A percentile compares a stretch with the other conserved stretches of the same genome.
Conservation (phyloP, 768 basidiomycete genomes). For the Clavaria fumosa region DNA sequence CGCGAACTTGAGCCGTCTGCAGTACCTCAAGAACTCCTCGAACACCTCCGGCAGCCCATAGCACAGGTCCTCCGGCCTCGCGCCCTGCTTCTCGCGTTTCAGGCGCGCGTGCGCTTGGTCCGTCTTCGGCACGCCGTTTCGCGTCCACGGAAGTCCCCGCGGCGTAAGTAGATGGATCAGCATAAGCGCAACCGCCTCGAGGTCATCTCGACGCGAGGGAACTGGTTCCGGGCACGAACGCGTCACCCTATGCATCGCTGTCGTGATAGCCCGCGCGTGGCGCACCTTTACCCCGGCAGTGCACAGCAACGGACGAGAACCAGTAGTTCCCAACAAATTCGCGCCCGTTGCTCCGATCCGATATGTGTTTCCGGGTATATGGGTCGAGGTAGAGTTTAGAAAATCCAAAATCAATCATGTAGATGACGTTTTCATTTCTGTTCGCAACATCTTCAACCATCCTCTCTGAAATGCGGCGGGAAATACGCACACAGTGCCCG, state of each 20-base stretch:
- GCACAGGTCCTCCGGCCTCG: conserved; percentile 52
- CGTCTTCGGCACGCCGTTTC: conserved; percentile 66
- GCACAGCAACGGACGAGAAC: conserved; percentile 65
- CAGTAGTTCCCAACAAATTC: conserved; percentile 79
- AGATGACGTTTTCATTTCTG: conserved; percentile 44
- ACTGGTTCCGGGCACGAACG: conserved; percentile 41
- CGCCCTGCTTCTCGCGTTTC: conserved; percentile 46
- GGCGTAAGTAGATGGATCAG: conserved; percentile 69
- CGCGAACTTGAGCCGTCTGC: conserved; percentile 50
- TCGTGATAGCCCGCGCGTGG: conserved; percentile 10
- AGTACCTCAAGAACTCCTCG: conserved; percentile 64
- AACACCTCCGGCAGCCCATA: conserved; percentile 54
- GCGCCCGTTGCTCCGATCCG: conserved; percentile 47
- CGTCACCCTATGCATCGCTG: neutral
- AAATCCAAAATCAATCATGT: conserved; percentile 82
- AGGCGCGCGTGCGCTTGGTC: conserved; percentile 45
- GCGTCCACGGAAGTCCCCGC: conserved; percentile 61
- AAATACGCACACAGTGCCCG: too few relatives aligned
- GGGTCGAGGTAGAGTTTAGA: conserved; percentile 65
- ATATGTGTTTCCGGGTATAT: conserved; percentile 49
- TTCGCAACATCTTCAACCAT: too few relatives aligned
- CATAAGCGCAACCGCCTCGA: conserved; percentile 67
- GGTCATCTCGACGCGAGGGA: conserved; percentile 64
- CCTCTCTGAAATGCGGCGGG: too few relatives aligned
- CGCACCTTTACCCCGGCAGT: conserved; percentile 61